Conservation (phyloP, 305 asterid genomes). For the Withania somnifera region DNA sequence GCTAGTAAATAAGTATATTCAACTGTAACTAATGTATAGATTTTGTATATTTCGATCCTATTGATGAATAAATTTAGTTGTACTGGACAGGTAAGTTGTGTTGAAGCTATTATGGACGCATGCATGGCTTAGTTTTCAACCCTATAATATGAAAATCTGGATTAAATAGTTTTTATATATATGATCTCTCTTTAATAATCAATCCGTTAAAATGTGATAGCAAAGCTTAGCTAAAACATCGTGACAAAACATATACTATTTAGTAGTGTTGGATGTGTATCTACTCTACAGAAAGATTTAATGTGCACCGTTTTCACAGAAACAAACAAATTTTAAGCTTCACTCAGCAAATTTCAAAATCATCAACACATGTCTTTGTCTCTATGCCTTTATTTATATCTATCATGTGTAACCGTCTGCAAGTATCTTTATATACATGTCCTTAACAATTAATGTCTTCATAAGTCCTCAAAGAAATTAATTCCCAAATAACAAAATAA, state of each 20-base stretch:
- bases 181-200: not conserved
- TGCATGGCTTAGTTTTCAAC: not conserved
- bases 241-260: not conserved
- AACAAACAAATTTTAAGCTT: not conserved
- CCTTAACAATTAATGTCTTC: not conserved
- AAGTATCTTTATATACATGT: not conserved
- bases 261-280: not conserved
- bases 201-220: not conserved
- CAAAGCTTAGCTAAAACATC: not conserved
- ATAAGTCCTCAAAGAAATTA: not conserved
- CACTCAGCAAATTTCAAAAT: not conserved
- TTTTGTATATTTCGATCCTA: too few species aligned
- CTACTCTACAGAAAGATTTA: not conserved
- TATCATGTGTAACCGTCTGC: conserved; percentile 5
- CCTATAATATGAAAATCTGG: not conserved
- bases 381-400: not conserved
- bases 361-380: conserved; percentile 4
- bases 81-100: too few species aligned
- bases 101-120: not conserved
- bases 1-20: too few species aligned
- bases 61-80: too few species aligned
- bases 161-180: not conserved
- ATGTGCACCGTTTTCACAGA: not conserved
- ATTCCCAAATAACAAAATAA: not conserved
- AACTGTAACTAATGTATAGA: too few species aligned